A percentile compares a stretch with the other conserved stretches of the same genome.
phyloP scores from a whole-genome alignment of 768 basidiomycete genomes.

The Punctularia strigosozonata region DNA sequence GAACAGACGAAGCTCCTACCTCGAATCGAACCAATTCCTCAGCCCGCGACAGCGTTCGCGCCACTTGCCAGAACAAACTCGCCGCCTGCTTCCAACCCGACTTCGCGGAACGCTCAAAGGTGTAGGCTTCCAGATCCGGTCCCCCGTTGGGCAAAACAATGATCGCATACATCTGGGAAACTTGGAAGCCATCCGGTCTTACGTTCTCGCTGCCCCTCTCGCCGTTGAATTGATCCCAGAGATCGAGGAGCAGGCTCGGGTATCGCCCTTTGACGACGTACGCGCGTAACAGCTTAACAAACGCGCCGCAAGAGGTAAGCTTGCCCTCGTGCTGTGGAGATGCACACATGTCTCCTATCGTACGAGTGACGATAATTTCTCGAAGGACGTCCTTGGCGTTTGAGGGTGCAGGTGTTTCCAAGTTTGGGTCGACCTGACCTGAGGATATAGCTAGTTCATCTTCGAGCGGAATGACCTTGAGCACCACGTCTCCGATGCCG shows the following conservation, averaged over 20 bases:
- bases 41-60: slow-evolving; percentile 62
- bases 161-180: slow-evolving; percentile 77
- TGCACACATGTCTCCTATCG: slow-evolving; percentile 73
- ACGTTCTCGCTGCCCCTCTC: slow-evolving; percentile 73
- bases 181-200: slow-evolving; percentile 71
- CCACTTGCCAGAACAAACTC: slow-evolving; percentile 86
- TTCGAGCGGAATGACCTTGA: slow-evolving; percentile 77
- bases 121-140: slow-evolving; percentile 79
- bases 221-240: slow-evolving; percentile 81
- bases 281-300: slow-evolving; percentile 69
- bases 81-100: slow-evolving; percentile 78
- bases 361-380: slow-evolving; percentile 66
- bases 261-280: slow-evolving; percentile 84
- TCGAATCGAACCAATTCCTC: slow-evolving; percentile 80
- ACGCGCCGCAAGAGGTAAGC: slow-evolving; percentile 66
- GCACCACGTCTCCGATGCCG: slow-evolving; percentile 77
- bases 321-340: too few species aligned
- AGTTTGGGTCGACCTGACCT: slow-evolving; percentile 18
- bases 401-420: slow-evolving; percentile 54
- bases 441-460: slow-evolving; percentile 26
- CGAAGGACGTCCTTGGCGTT: slow-evolving; percentile 70
- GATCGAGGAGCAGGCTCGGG: slow-evolving; percentile 59
- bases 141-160: slow-evolving; percentile 88
- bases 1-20: slow-evolving; percentile 31
- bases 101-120: slow-evolving; percentile 44